phyloP scores from a whole-genome alignment of 768 basidiomycete genomes.

The Hypsizygus marmoreus region DNA sequence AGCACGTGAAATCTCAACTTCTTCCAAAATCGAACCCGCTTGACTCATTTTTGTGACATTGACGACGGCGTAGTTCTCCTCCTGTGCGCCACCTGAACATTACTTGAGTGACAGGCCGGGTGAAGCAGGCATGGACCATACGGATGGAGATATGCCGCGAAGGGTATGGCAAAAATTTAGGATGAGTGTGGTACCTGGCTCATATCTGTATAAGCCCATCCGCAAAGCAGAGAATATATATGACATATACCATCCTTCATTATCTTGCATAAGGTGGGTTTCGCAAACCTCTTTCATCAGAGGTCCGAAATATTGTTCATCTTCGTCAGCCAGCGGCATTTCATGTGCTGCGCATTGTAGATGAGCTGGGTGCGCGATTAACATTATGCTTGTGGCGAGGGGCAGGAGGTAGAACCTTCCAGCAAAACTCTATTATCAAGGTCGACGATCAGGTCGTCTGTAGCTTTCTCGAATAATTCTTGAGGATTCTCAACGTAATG shows the following conservation, averaged over 20 bases:
- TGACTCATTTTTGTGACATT: slow-evolving; percentile 51
- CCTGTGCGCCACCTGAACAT: slow-evolving; percentile 56
- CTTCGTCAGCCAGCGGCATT: slow-evolving; percentile 73
- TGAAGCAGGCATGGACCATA: slow-evolving; percentile 16
- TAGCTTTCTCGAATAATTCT: slow-evolving; percentile 63
- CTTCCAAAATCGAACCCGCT: slow-evolving; percentile 62
- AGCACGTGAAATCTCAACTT: slow-evolving; percentile 80
- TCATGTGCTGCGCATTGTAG: slow-evolving; percentile 87
- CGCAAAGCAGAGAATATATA: not conserved
- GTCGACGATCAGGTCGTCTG: slow-evolving; percentile 70
- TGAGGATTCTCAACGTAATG: slow-evolving; percentile 72
- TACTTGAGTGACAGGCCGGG: slow-evolving; percentile 1
- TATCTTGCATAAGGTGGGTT: slow-evolving; percentile 58
- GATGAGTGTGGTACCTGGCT: slow-evolving; percentile 78
- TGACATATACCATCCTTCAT: slow-evolving; percentile 73
- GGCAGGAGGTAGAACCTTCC: too few species aligned
- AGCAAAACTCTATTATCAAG: slow-evolving; percentile 72
- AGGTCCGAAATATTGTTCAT: slow-evolving; percentile 74
- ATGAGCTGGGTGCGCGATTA: too few species aligned
- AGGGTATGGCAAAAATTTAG: slow-evolving; percentile 78
- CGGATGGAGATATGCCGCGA: slow-evolving; percentile 73
- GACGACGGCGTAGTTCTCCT: slow-evolving; percentile 78
- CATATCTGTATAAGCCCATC: not conserved
- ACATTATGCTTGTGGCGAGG: too few species aligned
- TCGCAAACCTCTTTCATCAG: slow-evolving; percentile 60